Evolutionary conservation across 257 asterid species (phyloP).

Genomic region (Gynochthodes officinalis): DNA sequence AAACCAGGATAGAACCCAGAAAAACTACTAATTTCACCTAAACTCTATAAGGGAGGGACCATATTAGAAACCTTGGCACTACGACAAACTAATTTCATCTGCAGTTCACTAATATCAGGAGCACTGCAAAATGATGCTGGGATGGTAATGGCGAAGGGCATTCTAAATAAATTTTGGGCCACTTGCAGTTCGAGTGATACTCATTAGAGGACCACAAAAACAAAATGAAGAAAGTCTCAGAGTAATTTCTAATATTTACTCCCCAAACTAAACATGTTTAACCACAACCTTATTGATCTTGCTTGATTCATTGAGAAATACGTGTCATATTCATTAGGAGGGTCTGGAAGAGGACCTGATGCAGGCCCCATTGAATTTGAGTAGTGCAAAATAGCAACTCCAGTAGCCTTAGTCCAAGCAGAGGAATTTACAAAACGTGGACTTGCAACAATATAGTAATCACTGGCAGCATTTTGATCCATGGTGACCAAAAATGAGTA

Average conservation of each 20-base stretch:
- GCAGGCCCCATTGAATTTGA: constrained; percentile 77
- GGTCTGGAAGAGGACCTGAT: constrained; percentile 98
- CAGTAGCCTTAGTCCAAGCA: constrained; percentile 49
- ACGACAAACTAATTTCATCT: too few species aligned
- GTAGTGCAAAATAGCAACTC: constrained; percentile 82
- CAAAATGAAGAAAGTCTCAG: constrained; percentile 13
- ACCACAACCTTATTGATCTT: constrained; percentile 83
- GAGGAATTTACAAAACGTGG: constrained; percentile 71
- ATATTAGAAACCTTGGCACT: constrained; percentile 21
- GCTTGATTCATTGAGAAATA: constrained; percentile 94
- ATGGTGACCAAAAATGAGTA: constrained; percentile 86
- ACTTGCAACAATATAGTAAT: constrained; percentile 89
- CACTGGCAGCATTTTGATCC: constrained; percentile 79
- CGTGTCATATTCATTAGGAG: constrained; percentile 78
- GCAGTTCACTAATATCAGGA: background rate
- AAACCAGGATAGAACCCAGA: background rate
- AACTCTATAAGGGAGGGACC: background rate
- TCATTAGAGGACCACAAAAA: constrained; percentile 1
- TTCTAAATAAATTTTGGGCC: background rate
- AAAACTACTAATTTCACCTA: background rate
- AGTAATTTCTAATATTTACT: constrained; percentile 28
- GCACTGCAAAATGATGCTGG: background rate
- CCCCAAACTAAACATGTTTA: constrained; percentile 18
- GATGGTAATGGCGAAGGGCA: background rate
- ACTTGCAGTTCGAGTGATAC: constrained; percentile 12